Evolutionary conservation across 2,329 filamentous ascomycete species (phyloP), one percentile per base, ranked within the genome.

Genomic region (Penicillium sp.): DNA sequence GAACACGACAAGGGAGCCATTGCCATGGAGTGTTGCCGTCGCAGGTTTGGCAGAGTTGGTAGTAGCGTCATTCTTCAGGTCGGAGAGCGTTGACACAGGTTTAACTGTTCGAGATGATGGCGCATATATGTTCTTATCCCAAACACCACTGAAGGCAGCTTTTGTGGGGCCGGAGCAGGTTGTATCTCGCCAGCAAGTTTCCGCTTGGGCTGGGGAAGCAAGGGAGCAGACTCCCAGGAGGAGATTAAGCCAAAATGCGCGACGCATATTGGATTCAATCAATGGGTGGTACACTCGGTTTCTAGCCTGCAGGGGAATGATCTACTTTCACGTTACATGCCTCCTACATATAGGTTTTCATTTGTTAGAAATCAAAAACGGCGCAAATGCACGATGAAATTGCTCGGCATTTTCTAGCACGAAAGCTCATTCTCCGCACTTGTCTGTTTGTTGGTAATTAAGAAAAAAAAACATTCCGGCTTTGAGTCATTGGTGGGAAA

Each of bases 91-190:
- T 16, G 70, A 75, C 44, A 70, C 69, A 1, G 84, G 84, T 3
- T 68, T 64, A 3, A 85, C 76, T 5, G 70, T 81, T 35, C 85
- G 75, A 2, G 81, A 81, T 6, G 73, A 54, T 0, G 84, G 84
- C 1, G 84, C 80, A 61, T 80, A 85, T 48, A 84, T 86, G 62
- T 84, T 82, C 1, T 76, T 68, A 31, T 87, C 80, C 85, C 85
- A 87, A 16, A 72, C 70, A 1, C 85, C 85, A 2, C 78, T 75
- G 59, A 87, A 87, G 0, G 84, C 77, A 7, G 80, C 68, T 6
- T 78, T 68, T 10, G 68, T 66, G 3, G 83, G 79, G 3, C 80
- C 80, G 21, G 75, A 80, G 65, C 85, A 88, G 21, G 76, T 68
- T 1, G 80, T 82, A 53, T 84, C 68, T 57, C 80, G 75, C 84